Evolutionary conservation across 768 basidiomycete genomes (phyloP).

Genomic region (Collybiopsis confluens): DNA sequence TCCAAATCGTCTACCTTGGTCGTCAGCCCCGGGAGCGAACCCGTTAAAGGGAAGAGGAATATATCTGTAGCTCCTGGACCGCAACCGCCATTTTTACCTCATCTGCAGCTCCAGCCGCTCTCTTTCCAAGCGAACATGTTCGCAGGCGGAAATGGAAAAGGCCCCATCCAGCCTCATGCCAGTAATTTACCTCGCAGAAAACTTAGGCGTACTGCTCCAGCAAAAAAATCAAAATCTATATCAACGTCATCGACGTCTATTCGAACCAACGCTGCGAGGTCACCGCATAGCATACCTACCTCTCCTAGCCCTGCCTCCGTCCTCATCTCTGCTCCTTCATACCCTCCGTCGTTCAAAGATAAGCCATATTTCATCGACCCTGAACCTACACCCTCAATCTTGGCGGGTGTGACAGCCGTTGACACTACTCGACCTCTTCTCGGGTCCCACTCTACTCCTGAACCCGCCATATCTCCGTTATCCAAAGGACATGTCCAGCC

Average conservation of each 20-base stretch:
- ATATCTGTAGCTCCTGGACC: no score
- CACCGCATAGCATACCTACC: background rate
- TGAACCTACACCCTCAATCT: background rate
- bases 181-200: conserved; percentile 3
- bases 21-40: no score
- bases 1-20: conserved; percentile 1
- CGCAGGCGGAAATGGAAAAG: background rate
- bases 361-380: background rate
- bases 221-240: background rate
- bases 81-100: background rate
- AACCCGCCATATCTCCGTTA: background rate
- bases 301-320: background rate
- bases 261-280: background rate
- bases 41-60: no score
- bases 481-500: conserved; percentile 5
- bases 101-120: background rate
- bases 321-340: background rate
- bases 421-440: background rate
- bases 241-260: background rate
- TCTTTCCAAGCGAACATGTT: background rate
- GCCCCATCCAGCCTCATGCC: conserved; percentile 4
- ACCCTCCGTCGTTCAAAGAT: no score
- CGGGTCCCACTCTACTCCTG: background rate
- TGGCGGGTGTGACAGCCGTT: background rate
- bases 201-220: background rate